A percentile compares a stretch with the other conserved stretches of the same genome.
phyloP scores from a whole-genome alignment of 1,284 basidiomycete species.

The Pseudozyma sp. region DNA sequence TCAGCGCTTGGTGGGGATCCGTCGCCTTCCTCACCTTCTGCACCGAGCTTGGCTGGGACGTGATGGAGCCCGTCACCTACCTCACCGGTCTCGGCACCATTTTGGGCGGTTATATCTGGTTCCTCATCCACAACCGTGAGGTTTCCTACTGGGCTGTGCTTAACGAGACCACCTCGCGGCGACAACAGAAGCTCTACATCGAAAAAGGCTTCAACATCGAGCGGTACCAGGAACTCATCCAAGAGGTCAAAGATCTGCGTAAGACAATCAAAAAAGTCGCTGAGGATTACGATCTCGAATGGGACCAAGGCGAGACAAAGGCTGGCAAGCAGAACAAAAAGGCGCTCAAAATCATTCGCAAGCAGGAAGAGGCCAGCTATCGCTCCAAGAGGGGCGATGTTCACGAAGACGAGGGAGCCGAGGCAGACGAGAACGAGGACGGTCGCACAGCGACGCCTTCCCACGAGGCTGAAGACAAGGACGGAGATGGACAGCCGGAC shows the following conservation, averaged over 20 bases:
- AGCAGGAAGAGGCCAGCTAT: conserved; percentile 37
- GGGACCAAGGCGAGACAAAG: conserved; percentile 59
- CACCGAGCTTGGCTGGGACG: conserved; percentile 57
- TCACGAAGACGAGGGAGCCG: conserved; percentile 20
- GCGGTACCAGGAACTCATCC: conserved; percentile 57
- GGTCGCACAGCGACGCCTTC: conserved; percentile 1
- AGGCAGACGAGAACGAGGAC: conserved; percentile 23
- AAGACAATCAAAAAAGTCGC: conserved; percentile 59
- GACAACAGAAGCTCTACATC: conserved; percentile 59
- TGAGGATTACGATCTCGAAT: conserved; percentile 62
- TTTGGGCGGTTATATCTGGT: conserved; percentile 60
- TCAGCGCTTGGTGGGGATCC: conserved; percentile 56
- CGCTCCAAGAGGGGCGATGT: conserved; percentile 15
- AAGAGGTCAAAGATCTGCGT: conserved; percentile 59
- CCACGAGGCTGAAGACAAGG: conserved; percentile 49
- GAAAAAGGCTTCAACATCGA: conserved; percentile 60
- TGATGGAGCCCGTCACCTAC: conserved; percentile 58
- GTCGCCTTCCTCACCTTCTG: conserved; percentile 59
- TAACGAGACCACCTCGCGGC: conserved; percentile 58
- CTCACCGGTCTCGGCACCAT: conserved; percentile 59
- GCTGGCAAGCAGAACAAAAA: conserved; percentile 53
- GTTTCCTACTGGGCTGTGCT: conserved; percentile 61
- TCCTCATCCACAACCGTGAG: conserved; percentile 61
- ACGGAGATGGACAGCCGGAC: conserved; percentile 52
- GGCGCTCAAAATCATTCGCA: conserved; percentile 61